Evolutionary conservation across 176 grass and related monocot species (phyloP).

Genomic region (Pontederia paniculata): DNA sequence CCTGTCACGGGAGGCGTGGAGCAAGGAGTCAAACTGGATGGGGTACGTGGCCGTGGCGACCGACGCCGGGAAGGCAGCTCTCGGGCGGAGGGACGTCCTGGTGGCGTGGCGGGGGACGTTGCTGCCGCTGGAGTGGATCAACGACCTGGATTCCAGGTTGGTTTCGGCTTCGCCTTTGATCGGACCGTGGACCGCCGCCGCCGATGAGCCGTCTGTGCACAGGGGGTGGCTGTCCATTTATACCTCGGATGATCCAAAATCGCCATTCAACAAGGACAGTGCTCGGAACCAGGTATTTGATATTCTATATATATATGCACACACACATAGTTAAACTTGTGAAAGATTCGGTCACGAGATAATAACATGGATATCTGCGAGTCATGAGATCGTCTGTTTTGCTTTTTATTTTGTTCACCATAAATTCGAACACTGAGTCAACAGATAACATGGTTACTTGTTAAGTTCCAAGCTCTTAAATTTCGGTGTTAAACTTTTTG

Average conservation of each 20-base stretch:
- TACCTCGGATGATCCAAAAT: conserved; percentile 41
- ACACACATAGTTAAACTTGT: too few species aligned
- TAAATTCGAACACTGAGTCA: too few species aligned
- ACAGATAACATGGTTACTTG: too few species aligned
- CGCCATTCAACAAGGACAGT: conserved; percentile 53
- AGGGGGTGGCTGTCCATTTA: conserved; percentile 76
- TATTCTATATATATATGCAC: too few species aligned
- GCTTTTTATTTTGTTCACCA: too few species aligned
- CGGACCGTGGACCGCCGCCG: neutral
- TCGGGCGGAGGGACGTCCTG: conserved; percentile 70
- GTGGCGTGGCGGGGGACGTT: conserved; percentile 82
- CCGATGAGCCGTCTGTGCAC: conserved; percentile 44
- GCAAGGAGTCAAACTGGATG: conserved; percentile 91
- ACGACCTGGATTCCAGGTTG: conserved; percentile 64
- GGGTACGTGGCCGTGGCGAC: conserved; percentile 79
- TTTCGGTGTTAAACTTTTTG: too few species aligned
- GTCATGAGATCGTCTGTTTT: too few species aligned
- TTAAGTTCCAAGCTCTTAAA: too few species aligned
- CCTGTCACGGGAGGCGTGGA: conserved; percentile 40
- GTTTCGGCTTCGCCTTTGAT: conserved; percentile 53
- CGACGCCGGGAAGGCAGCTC: conserved; percentile 58
- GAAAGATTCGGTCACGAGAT: too few species aligned
- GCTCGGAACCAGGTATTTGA: conserved; percentile 67
- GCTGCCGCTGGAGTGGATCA: conserved; percentile 66
- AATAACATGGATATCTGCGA: too few species aligned